A percentile compares a stretch with the other conserved stretches of the same genome.
Conservation (phyloP, 768 basidiomycete species). For the Podaxis sp. region DNA sequence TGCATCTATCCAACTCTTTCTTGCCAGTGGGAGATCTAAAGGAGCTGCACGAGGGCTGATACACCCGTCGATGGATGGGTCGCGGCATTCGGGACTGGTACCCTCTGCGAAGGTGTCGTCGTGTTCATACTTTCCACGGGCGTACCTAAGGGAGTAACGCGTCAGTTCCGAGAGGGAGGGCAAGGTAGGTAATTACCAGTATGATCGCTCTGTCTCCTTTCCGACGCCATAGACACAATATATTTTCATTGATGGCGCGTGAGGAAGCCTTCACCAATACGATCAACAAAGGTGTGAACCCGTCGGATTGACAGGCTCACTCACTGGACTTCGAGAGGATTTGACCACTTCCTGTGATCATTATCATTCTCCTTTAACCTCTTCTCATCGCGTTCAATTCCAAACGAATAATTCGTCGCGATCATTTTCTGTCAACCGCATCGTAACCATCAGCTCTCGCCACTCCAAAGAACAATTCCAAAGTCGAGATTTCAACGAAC, state of each 20-base stretch:
- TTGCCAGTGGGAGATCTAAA: constrained; percentile 50
- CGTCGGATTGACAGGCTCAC: constrained; percentile 26
- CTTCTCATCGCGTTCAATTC: constrained; percentile 74
- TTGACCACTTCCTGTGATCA: constrained; percentile 87
- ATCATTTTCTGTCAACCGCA: constrained; percentile 65
- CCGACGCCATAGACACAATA: constrained; percentile 94
- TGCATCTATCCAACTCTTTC: constrained; percentile 81
- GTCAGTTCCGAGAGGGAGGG: neutral
- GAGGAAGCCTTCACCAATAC: constrained; percentile 54
- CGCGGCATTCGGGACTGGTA: constrained; percentile 37
- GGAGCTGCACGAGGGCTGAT: constrained; percentile 32
- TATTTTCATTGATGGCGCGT: constrained; percentile 89
- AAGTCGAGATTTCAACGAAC: constrained; percentile 9
- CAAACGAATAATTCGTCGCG: constrained; percentile 80
- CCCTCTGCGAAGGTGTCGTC: constrained; percentile 52
- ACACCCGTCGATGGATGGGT: constrained; percentile 38
- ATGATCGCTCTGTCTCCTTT: constrained; percentile 94
- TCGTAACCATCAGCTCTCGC: neutral
- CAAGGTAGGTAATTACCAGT: constrained; percentile 50
- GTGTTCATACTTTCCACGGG: constrained; percentile 62
- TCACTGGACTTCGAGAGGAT: constrained; percentile 72
- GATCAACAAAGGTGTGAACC: neutral
- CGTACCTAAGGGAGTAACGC: constrained; percentile 48
- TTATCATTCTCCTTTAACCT: constrained; percentile 59
- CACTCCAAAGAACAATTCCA: neutral